Base-by-base conservation (phyloP, 306 rosid species). In the Medicago lupulina region DNA sequence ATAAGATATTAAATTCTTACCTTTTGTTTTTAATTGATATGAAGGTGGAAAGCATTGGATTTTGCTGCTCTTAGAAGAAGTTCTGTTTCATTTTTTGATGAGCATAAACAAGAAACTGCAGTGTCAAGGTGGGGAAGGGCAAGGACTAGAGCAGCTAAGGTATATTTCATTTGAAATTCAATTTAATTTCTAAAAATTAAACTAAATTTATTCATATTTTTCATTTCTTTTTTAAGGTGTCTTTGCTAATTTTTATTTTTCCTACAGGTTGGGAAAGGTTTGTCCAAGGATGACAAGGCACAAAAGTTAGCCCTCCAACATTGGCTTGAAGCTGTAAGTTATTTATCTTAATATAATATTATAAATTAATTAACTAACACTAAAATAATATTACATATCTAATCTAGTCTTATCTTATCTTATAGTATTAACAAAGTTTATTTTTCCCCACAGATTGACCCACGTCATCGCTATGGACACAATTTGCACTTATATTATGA, bases 401-500 rank as follows among this genome's bases (percentile, higher is more conserved):
- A 28, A 28, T 28, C 31, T 28, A 28, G 1, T 21, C 23, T 21
- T 21, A 21, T 21, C 23, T 21, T 21, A 28, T 69, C 12, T 9
- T 18, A 55, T 43, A 46, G 38, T 67, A 55, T 51, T 67, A 36
- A 67, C 59, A 19, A n/a, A 34, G 66, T 81, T 73, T 31, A n/a
- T 82, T 80, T 80, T n/a, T 18, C 61, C 61, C 1, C 49, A 59
- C 85, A 95, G 99, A 92, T 95, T 80, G 99, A 95, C 77, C 97
- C 97, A 66, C 97, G 99, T 12, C 99, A 95, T 70, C 97, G 99
- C 0, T 95, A 95, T 61, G 99, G 99, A 68, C 99, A 95, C 89
- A 92, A 95, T 79, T 78, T 95, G 68, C 97, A 95, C 78, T 74
- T 90, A 0, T 95, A 95, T 80, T 95, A 95, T 85, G 99, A 95